Conservation (phyloP, 2,329 filamentous ascomycete species). For the Botrytis pseudocinerea region DNA sequence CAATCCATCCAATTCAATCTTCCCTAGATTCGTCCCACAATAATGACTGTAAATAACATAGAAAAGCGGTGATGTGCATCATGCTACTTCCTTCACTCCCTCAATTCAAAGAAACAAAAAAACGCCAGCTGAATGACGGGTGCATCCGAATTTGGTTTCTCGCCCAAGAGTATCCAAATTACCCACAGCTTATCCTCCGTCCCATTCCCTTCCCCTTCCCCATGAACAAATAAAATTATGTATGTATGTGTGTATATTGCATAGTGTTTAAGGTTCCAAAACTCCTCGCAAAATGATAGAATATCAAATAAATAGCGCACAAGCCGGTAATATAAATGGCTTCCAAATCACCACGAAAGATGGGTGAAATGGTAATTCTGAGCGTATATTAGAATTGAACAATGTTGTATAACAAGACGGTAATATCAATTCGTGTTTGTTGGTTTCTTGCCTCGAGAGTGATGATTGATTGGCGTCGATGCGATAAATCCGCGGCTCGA, state of each 20-base stretch:
- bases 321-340: conserved; percentile 10
- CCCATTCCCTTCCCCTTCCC: background rate
- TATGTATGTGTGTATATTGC: background rate
- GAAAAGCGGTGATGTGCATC: background rate
- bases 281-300: conserved; percentile 5
- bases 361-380: background rate
- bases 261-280: background rate
- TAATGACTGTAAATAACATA: conserved; percentile 2
- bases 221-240: conserved; percentile 25
- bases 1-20: background rate
- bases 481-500: conserved; percentile 4
- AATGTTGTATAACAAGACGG: background rate
- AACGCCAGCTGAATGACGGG: conserved; percentile 21
- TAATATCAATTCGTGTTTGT: background rate
- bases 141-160: background rate
- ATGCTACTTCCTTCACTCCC: background rate
- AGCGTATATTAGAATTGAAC: conserved; percentile 9
- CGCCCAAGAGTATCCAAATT: background rate
- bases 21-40: background rate
- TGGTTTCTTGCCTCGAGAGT: background rate
- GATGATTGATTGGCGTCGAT: background rate
- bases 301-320: conserved; percentile 9
- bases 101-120: background rate
- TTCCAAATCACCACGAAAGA: background rate
- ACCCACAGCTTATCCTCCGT: background rate